A percentile compares a stretch with the other conserved stretches of the same genome.
These are phyloP conservation scores for Candida boidinii DNA, from an alignment of 805 yeast genomes.

Conservation along the genomic window DNA sequence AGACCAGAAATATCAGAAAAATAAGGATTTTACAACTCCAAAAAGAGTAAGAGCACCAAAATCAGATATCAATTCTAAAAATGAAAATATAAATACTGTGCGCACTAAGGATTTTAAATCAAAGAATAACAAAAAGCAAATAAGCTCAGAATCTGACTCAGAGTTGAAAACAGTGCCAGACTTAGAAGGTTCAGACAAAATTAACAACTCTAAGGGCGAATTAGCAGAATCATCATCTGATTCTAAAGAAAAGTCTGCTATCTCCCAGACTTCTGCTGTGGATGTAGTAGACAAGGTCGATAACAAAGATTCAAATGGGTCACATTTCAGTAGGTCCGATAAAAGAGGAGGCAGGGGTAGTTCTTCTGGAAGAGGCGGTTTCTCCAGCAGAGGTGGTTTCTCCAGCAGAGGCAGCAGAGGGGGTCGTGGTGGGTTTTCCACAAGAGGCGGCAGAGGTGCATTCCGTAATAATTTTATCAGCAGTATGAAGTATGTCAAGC, in stretches of 20 bases:
- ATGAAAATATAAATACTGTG: no score
- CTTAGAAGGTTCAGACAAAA: no score
- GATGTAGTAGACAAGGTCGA: neutral
- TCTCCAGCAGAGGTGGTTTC: no score
- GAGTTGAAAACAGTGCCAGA: no score
- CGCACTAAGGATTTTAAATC: conserved; percentile 1
- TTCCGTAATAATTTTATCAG: conserved; percentile 7
- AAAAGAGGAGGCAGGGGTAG: neutral
- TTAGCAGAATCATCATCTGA: neutral
- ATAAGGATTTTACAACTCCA: neutral
- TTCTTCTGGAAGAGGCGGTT: no score
- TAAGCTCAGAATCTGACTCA: no score
- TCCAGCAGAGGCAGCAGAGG: no score
- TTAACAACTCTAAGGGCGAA: neutral
- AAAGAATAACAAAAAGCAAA: neutral
- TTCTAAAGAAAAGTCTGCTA: neutral
- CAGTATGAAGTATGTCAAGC: conserved; percentile 16
- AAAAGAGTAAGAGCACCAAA: no score
- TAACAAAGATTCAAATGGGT: no score
- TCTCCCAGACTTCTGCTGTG: neutral
- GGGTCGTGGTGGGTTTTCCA: neutral
- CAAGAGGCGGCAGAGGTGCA: no score
- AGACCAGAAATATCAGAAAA: neutral
- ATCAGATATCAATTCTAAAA: no score
- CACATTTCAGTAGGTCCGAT: no score